These are phyloP conservation scores for Phytopythium mirpurense DNA, from an alignment of 352 stramenopile species.

Conservation along the genomic window DNA sequence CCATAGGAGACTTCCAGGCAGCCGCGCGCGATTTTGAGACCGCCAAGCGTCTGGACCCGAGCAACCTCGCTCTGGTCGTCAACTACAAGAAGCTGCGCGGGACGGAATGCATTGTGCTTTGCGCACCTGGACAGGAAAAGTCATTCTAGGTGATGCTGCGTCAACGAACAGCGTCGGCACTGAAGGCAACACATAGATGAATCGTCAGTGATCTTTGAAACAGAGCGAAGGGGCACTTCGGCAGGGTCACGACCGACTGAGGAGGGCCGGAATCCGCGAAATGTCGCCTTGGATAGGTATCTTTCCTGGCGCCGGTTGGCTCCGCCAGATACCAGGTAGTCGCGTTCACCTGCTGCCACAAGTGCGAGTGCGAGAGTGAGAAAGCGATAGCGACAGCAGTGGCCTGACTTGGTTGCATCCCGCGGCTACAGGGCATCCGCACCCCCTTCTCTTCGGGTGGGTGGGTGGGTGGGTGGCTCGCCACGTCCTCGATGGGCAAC, in stretches of 20 bases:
- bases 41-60: slow-evolving; percentile 55
- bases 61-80: slow-evolving; percentile 62
- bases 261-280: not conserved
- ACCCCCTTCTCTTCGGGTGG: too few relatives aligned
- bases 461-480: too few relatives aligned
- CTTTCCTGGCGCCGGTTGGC: not conserved
- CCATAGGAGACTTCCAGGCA: slow-evolving; percentile 43
- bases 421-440: too few relatives aligned
- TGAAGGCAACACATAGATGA: too few relatives aligned
- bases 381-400: not conserved
- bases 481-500: slow-evolving; percentile 2
- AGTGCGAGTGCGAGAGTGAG: not conserved
- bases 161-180: too few relatives aligned
- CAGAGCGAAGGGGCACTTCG: not conserved
- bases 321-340: not conserved
- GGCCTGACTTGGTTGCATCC: too few relatives aligned
- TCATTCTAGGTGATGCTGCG: slow-evolving; percentile 12
- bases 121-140: slow-evolving; percentile 57
- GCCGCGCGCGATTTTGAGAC: slow-evolving; percentile 70
- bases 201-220: not conserved
- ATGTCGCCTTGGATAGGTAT: slow-evolving; percentile 4
- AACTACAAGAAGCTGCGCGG: slow-evolving; percentile 77
- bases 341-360: not conserved
- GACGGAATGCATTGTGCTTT: slow-evolving; percentile 70
- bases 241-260: not conserved